Evolutionary conservation across 2,329 filamentous ascomycete species (phyloP).

Genomic region (Chrysoporthe deuterocubensis): DNA sequence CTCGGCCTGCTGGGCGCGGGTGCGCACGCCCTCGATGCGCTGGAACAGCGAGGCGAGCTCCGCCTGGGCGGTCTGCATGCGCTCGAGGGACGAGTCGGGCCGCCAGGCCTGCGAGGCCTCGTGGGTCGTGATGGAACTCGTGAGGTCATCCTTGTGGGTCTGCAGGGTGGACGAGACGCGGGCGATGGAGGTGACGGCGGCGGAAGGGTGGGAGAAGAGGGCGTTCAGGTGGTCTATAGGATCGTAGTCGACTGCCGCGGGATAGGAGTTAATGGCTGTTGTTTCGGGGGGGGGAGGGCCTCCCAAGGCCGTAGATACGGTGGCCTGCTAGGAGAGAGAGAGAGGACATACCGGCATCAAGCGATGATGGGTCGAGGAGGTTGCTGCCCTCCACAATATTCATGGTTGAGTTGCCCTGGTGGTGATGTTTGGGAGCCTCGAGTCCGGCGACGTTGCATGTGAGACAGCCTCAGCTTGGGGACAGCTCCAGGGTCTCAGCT

Average conservation of each 20-base stretch:
- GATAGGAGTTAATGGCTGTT: not conserved
- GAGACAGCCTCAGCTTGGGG: slow-evolving; percentile 11
- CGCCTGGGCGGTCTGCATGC: slow-evolving; percentile 87
- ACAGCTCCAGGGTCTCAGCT: slow-evolving; percentile 9
- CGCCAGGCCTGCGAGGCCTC: slow-evolving; percentile 80
- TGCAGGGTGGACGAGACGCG: slow-evolving; percentile 75
- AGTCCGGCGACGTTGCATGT: slow-evolving; percentile 27
- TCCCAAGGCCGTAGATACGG: not conserved
- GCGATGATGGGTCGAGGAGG: slow-evolving; percentile 27
- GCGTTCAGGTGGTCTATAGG: slow-evolving; percentile 91
- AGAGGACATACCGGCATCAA: slow-evolving; percentile 32
- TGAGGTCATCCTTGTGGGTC: slow-evolving; percentile 79
- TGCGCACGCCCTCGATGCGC: slow-evolving; percentile 92
- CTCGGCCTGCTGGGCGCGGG: slow-evolving; percentile 88
- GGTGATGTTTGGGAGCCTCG: not conserved
- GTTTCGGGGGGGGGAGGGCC: not conserved
- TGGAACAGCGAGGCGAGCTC: slow-evolving; percentile 89
- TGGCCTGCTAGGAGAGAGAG: not conserved
- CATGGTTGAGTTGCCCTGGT: slow-evolving; percentile 19
- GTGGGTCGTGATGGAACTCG: slow-evolving; percentile 74
- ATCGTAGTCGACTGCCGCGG: slow-evolving; percentile 72
- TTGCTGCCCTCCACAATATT: slow-evolving; percentile 28
- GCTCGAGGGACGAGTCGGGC: slow-evolving; percentile 83
- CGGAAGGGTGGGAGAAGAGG: slow-evolving; percentile 88
- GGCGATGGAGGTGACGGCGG: slow-evolving; percentile 77